These are phyloP conservation scores for Aspergillus pseudoviridinutans DNA, from an alignment of 2,329 filamentous ascomycete species.

Conservation along the genomic window DNA sequence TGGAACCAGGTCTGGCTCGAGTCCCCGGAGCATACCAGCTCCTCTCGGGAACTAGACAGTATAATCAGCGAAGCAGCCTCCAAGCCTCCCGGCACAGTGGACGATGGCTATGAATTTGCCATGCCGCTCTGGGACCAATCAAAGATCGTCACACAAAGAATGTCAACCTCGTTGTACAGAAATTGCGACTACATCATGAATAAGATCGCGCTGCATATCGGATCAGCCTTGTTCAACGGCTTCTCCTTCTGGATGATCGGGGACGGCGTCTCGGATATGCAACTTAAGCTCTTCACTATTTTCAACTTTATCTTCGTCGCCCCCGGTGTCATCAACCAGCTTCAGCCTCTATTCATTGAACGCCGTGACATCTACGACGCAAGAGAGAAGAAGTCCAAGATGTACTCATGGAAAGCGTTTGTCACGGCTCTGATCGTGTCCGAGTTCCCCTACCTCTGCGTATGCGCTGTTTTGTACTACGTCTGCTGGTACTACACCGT, in stretches of 20 bases:
- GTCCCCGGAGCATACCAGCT: constrained; percentile 55
- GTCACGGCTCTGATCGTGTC: constrained; percentile 63
- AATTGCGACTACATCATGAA: constrained; percentile 65
- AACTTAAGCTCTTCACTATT: constrained; percentile 67
- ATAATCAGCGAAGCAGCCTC: constrained; percentile 50
- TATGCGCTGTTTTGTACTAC: constrained; percentile 64
- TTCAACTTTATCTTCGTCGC: constrained; percentile 60
- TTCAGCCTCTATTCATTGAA: constrained; percentile 68
- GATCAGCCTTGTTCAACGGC: constrained; percentile 46
- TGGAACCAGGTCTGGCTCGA: constrained; percentile 71
- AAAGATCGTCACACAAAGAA: constrained; percentile 61
- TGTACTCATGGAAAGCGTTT: constrained; percentile 73
- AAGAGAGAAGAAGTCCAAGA: constrained; percentile 65
- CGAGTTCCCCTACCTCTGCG: constrained; percentile 64
- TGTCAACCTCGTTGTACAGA: constrained; percentile 62
- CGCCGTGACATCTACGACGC: constrained; percentile 62
- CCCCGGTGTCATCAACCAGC: constrained; percentile 40
- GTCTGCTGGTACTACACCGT: constrained; percentile 69
- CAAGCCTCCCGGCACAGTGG: constrained; percentile 42
- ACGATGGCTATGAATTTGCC: constrained; percentile 58
- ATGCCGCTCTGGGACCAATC: constrained; percentile 61
- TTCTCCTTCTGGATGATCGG: constrained; percentile 67
- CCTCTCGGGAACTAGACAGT: constrained; percentile 60
- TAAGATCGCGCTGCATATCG: constrained; percentile 56
- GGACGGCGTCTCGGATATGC: constrained; percentile 60